Conservation (phyloP, 805 yeast genomes). For the Spencermartinsiella europaea region DNA sequence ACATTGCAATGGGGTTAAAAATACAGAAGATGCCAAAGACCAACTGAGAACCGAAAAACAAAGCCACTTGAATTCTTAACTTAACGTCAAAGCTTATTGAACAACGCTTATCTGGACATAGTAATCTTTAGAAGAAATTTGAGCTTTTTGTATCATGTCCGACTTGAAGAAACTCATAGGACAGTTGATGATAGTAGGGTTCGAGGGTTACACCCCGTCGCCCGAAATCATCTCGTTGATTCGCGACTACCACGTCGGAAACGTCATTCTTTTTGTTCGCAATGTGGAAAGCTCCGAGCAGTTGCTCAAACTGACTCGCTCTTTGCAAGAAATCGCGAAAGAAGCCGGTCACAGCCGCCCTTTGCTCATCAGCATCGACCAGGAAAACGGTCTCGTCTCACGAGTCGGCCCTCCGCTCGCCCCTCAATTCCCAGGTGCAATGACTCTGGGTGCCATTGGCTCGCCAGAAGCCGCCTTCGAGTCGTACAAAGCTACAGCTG, state of each 20-base stretch:
- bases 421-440: constrained; percentile 55
- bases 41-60: too few relatives aligned
- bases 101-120: too few relatives aligned
- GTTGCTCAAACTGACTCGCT: constrained; percentile 41
- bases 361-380: constrained; percentile 51
- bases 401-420: constrained; percentile 11
- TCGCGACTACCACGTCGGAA: constrained; percentile 43
- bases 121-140: too few relatives aligned
- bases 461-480: constrained; percentile 44
- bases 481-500: constrained; percentile 45
- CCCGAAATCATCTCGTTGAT: constrained; percentile 48
- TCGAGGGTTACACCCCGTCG: constrained; percentile 48
- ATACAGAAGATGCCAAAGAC: too few relatives aligned
- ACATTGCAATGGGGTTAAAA: too few relatives aligned
- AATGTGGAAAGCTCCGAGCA: constrained; percentile 42
- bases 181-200: constrained; percentile 54
- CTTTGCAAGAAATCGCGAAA: constrained; percentile 47
- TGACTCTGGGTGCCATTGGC: constrained; percentile 54
- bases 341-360: constrained; percentile 47
- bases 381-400: constrained; percentile 56
- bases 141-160: too few relatives aligned
- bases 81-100: too few relatives aligned
- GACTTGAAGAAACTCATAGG: constrained; percentile 30
- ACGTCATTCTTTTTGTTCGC: constrained; percentile 45
- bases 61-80: too few relatives aligned